phyloP scores from a whole-genome alignment of 257 asterid species.

The Agastache rugosa region DNA sequence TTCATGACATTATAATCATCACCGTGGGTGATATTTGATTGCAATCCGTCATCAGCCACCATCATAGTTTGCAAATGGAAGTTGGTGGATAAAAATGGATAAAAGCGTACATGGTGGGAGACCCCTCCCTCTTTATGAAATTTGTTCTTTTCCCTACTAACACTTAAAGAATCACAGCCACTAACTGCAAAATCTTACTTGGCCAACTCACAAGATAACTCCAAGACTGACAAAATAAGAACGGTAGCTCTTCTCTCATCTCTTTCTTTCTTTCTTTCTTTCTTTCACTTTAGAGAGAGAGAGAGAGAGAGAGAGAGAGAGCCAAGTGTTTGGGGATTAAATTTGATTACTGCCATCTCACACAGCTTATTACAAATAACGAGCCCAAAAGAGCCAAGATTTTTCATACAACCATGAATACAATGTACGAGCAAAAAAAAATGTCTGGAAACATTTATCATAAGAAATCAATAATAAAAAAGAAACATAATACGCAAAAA shows the following conservation, averaged over 20 bases:
- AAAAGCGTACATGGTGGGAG: slow-evolving; percentile 37
- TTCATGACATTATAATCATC: neutral
- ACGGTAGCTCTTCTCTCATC: neutral
- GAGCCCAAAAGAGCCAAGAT: slow-evolving; percentile 13
- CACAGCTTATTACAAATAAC: slow-evolving; percentile 24
- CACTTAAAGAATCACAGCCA: slow-evolving; percentile 36
- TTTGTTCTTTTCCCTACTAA: slow-evolving; percentile 25
- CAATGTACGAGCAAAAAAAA: neutral
- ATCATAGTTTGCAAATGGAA: slow-evolving; percentile 28
- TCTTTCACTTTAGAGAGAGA: too few species aligned
- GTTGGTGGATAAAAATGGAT: slow-evolving; percentile 14
- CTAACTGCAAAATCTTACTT: slow-evolving; percentile 38
- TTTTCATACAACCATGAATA: neutral
- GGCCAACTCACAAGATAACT: slow-evolving; percentile 35
- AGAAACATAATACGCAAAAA: neutral
- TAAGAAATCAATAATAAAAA: neutral
- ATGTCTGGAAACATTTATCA: too few species aligned
- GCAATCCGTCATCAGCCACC: slow-evolving; percentile 24
- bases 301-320: neutral
- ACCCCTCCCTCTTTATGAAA: slow-evolving; percentile 26
- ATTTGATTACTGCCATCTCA: slow-evolving; percentile 15
- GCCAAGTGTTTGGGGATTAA: neutral
- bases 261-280: neutral
- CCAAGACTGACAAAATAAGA: slow-evolving; percentile 27
- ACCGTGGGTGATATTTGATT: slow-evolving; percentile 3